A percentile compares a stretch with the other conserved stretches of the same genome.
These are phyloP conservation scores for Phlegmacium glaucopus DNA, from an alignment of 768 basidiomycete species.

Conservation along the genomic window DNA sequence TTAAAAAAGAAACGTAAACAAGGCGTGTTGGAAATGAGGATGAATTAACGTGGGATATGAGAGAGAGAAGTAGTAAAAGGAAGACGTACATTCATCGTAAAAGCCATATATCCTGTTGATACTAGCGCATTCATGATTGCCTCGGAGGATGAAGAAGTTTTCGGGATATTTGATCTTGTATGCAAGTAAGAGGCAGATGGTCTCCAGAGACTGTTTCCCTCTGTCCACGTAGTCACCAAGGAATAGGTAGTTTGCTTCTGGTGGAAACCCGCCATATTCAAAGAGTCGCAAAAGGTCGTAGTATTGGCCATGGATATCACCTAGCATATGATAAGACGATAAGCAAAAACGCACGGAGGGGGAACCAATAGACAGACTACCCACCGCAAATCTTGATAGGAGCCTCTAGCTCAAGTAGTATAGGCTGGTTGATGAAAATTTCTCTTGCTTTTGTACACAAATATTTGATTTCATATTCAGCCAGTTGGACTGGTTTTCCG, in stretches of 20 bases:
- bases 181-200: constrained; percentile 97
- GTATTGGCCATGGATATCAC: constrained; percentile 99
- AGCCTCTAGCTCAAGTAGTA: constrained; percentile 95
- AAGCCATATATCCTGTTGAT: constrained; percentile 99
- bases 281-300: constrained; percentile 97
- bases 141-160: constrained; percentile 99
- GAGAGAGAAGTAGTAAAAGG: background rate
- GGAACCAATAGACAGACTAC: constrained; percentile 25
- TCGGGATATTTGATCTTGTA: constrained; percentile 99
- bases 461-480: constrained; percentile 99
- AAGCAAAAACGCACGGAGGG: constrained; percentile 16
- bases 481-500: constrained; percentile 95
- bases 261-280: constrained; percentile 98
- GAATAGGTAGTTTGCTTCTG: constrained; percentile 99
- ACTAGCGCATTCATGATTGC: constrained; percentile 98
- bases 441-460: constrained; percentile 98
- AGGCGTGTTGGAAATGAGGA: constrained; percentile 6
- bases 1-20: constrained; percentile 6
- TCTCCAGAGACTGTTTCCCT: constrained; percentile 98
- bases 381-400: constrained; percentile 99
- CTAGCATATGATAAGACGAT: constrained; percentile 36
- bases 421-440: constrained; percentile 99
- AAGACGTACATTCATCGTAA: constrained; percentile 93
- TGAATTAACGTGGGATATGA: constrained; percentile 3
- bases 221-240: constrained; percentile 99